phyloP scores from a whole-genome alignment of 2,329 filamentous ascomycete genomes.

The Cytospora leucostoma region DNA sequence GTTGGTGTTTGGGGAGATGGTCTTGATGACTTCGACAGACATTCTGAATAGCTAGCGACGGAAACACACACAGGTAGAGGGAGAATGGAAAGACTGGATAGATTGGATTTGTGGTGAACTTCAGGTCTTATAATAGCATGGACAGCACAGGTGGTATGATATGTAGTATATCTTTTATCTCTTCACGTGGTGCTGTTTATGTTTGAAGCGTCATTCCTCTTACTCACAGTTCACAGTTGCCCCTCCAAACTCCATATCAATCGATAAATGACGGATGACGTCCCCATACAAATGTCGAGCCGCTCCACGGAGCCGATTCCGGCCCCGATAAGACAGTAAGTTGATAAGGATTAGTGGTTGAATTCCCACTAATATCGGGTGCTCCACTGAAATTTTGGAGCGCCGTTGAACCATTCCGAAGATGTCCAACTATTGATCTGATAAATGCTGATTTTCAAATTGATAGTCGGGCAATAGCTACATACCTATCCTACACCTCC shows the following conservation, averaged over 20 bases:
- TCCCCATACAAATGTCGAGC: no score
- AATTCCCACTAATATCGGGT: background rate
- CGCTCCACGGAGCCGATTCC: constrained; percentile 26
- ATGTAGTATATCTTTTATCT: constrained; percentile 10
- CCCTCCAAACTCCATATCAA: constrained; percentile 8
- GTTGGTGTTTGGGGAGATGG: constrained; percentile 89
- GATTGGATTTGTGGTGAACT: background rate
- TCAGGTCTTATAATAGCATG: background rate
- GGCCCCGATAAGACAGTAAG: constrained; percentile 20
- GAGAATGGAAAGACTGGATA: background rate
- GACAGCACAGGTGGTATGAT: constrained; percentile 1
- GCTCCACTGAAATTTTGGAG: constrained; percentile 22
- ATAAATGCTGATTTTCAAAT: background rate
- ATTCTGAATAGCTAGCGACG: constrained; percentile 42
- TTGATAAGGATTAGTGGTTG: constrained; percentile 10
- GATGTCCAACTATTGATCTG: constrained; percentile 15
- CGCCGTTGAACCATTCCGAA: constrained; percentile 1
- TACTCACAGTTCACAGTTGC: constrained; percentile 4
- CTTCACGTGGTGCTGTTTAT: background rate
- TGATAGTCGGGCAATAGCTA: constrained; percentile 4
- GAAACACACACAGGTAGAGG: background rate
- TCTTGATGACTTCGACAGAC: constrained; percentile 67
- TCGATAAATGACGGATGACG: background rate
- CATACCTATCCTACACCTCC: background rate
- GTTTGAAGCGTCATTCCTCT: constrained; percentile 7